These are phyloP conservation scores for Cydonia oblonga DNA, from an alignment of 331 rosid species.

Conservation along the genomic window DNA sequence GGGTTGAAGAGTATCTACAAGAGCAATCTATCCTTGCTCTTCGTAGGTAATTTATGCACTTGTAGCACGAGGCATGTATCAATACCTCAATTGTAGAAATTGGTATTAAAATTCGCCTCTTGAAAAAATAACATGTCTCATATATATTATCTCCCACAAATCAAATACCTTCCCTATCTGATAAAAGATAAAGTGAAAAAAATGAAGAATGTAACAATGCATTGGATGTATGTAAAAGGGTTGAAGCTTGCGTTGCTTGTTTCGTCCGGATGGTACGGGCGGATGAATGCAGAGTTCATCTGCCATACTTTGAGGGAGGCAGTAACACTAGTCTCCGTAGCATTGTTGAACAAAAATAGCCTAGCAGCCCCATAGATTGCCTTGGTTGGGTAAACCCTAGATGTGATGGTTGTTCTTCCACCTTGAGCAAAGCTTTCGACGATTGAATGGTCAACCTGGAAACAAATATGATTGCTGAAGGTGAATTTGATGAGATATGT, in stretches of 20 bases:
- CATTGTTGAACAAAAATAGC: constrained; percentile 74
- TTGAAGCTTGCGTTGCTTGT: background rate
- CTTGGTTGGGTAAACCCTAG: constrained; percentile 78
- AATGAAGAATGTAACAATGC: constrained; percentile 1
- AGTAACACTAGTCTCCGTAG: constrained; percentile 47
- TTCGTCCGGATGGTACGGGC: constrained; percentile 44
- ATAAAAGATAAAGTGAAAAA: background rate
- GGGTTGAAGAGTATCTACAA: too few relatives aligned
- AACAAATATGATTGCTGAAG: too few relatives aligned
- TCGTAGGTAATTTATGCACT: too few relatives aligned
- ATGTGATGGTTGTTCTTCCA: constrained; percentile 68
- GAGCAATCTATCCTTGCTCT: too few relatives aligned
- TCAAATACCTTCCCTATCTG: background rate
- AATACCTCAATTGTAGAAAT: background rate
- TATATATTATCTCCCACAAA: background rate
- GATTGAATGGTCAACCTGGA: constrained; percentile 58
- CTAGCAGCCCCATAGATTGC: constrained; percentile 83
- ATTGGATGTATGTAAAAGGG: background rate
- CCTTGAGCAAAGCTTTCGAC: constrained; percentile 91
- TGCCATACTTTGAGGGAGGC: constrained; percentile 74
- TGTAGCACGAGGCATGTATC: background rate
- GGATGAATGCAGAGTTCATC: constrained; percentile 91
- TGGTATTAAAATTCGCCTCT: background rate
- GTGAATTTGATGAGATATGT: too few relatives aligned
- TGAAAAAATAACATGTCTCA: background rate